These are phyloP conservation scores for Fragilariopsis cylindrus DNA, from an alignment of 108 stramenopile genomes.

Conservation along the genomic window DNA sequence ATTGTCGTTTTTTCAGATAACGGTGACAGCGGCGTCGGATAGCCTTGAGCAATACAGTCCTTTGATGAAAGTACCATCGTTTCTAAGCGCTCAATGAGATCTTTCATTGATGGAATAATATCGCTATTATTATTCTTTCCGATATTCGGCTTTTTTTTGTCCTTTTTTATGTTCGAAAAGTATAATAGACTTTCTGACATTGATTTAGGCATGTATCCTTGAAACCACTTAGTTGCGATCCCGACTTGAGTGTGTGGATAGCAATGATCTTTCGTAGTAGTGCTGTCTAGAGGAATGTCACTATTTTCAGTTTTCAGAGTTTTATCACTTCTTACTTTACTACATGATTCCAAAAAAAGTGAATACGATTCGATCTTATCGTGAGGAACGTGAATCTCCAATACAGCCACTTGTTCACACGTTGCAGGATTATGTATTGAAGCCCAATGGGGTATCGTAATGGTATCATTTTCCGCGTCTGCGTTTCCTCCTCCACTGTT, in stretches of 20 bases:
- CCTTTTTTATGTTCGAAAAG: slow-evolving; percentile 17
- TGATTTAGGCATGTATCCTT: slow-evolving; percentile 30
- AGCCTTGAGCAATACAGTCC: slow-evolving; percentile 23
- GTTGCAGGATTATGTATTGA: slow-evolving; percentile 57
- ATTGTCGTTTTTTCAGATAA: background rate
- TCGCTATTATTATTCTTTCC: slow-evolving; percentile 5
- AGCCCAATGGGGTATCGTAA: slow-evolving; percentile 64
- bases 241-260: slow-evolving; percentile 4
- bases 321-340: background rate
- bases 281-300: background rate
- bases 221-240: slow-evolving; percentile 40
- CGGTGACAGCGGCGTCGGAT: slow-evolving; percentile 14
- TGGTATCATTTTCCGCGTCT: slow-evolving; percentile 9
- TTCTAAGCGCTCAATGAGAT: slow-evolving; percentile 23
- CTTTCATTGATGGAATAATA: slow-evolving; percentile 5
- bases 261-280: background rate
- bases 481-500: background rate
- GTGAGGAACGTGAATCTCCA: slow-evolving; percentile 46
- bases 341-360: slow-evolving; percentile 8
- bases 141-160: slow-evolving; percentile 20
- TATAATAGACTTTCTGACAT: slow-evolving; percentile 41
- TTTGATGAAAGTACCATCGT: slow-evolving; percentile 15
- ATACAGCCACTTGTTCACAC: slow-evolving; percentile 50
- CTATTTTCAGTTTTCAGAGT: too few relatives aligned
- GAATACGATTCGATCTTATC: background rate